These are phyloP conservation scores for Mucor racemosus DNA, from an alignment of 371 early-diverging fungal genomes.

Conservation along the genomic window DNA sequence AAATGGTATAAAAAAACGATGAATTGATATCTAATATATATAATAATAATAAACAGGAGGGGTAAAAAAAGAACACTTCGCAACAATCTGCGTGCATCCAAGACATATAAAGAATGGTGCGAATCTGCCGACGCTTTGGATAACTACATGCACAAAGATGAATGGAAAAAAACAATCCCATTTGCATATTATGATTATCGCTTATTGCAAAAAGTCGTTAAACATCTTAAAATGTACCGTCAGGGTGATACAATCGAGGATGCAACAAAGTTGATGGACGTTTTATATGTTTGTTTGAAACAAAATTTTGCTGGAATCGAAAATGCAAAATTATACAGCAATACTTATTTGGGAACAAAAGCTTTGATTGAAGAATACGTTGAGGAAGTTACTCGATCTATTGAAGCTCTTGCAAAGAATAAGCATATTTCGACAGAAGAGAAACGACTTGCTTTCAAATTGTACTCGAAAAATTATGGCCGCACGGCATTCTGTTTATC, in stretches of 20 bases:
- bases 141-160: constrained; percentile 66
- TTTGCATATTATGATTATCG: constrained; percentile 73
- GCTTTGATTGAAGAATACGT: constrained; percentile 78
- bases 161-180: constrained; percentile 72
- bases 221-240: constrained; percentile 47
- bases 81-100: constrained; percentile 53
- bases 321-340: constrained; percentile 75
- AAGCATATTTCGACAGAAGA: constrained; percentile 53
- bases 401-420: constrained; percentile 65
- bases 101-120: constrained; percentile 75
- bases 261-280: constrained; percentile 46
- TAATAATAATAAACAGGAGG: constrained; percentile 43
- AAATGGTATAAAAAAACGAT: not conserved
- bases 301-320: constrained; percentile 84
- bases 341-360: constrained; percentile 82
- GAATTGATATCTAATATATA: not conserved
- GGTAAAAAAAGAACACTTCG: constrained; percentile 60
- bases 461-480: constrained; percentile 81
- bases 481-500: constrained; percentile 87
- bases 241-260: constrained; percentile 35
- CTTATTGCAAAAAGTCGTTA: constrained; percentile 69
- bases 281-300: constrained; percentile 73
- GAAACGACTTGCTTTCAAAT: constrained; percentile 75
- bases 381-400: constrained; percentile 73
- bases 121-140: constrained; percentile 74